Percentiles rank a stretch among this genome's conserved stretches.
Evolutionary conservation across 2,329 filamentous ascomycete species (phyloP).

Genomic region (Aspergillus sojae): DNA sequence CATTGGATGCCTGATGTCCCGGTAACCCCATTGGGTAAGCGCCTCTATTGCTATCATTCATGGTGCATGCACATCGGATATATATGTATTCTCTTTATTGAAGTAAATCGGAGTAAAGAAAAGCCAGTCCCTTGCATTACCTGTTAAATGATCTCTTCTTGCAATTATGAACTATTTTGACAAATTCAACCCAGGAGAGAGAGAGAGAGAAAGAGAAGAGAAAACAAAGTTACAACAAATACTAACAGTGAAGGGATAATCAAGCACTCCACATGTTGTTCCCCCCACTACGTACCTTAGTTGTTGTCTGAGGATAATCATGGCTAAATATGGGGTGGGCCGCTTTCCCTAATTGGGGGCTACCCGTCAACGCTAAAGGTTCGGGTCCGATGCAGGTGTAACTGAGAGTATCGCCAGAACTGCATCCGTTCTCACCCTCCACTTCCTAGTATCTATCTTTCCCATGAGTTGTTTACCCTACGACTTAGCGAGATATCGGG

Average conservation of each 20-base stretch:
- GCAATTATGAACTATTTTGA: not conserved
- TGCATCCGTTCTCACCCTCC: not conserved
- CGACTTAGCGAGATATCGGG: conserved; percentile 33
- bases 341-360: not conserved
- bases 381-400: not conserved
- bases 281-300: not conserved
- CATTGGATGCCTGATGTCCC: not conserved
- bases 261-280: not conserved
- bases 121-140: not conserved
- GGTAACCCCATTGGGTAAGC: not conserved
- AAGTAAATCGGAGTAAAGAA: not conserved
- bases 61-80: not conserved
- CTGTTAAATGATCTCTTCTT: not conserved
- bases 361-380: conserved; percentile 1
- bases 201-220: not conserved
- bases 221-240: not conserved
- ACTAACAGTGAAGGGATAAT: not conserved
- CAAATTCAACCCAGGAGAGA: not conserved
- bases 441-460: not conserved
- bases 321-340: not conserved
- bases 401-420: not conserved
- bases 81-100: not conserved
- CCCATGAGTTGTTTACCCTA: conserved; percentile 47
- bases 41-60: not conserved
- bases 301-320: not conserved